These are phyloP conservation scores for Xerocomellus intermedius DNA, from an alignment of 768 basidiomycete genomes.

Conservation along the genomic window DNA sequence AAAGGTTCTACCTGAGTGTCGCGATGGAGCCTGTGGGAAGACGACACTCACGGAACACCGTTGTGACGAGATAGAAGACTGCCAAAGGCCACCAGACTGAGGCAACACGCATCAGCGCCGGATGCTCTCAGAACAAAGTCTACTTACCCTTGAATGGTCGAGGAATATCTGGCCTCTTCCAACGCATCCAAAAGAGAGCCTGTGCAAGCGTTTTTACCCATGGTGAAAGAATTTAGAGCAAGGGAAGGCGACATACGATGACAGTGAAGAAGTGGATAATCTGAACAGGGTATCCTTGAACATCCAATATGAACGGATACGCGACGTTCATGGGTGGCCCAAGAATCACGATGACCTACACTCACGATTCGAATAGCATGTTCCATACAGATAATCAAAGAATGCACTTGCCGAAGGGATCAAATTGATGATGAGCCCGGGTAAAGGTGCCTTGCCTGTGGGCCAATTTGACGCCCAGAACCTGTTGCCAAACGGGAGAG, in stretches of 20 bases:
- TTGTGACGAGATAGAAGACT: conserved; percentile 50
- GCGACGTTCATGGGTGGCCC: conserved; percentile 51
- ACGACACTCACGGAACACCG: conserved; percentile 46
- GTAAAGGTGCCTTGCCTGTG: conserved; percentile 53
- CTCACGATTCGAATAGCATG: background rate
- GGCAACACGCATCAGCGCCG: background rate
- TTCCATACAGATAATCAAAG: background rate
- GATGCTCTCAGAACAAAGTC: no score
- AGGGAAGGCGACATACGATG: conserved; percentile 36
- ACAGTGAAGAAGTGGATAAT: conserved; percentile 58
- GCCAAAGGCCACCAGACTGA: conserved; percentile 54
- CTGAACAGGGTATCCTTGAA: conserved; percentile 48
- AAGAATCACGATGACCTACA: conserved; percentile 51
- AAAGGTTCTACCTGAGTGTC: background rate
- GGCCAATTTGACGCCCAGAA: conserved; percentile 68
- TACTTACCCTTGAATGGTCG: conserved; percentile 53
- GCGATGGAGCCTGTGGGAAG: background rate
- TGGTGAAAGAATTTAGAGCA: no score
- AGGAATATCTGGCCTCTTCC: conserved; percentile 42
- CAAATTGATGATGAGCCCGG: conserved; percentile 54
- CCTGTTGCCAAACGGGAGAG: conserved; percentile 54
- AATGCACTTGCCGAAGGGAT: conserved; percentile 44
- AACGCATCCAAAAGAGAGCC: conserved; percentile 58
- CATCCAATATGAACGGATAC: conserved; percentile 62
- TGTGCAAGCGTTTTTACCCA: conserved; percentile 8